Conservation (phyloP, 352 stramenopile species). For the Bremia lactucae region DNA sequence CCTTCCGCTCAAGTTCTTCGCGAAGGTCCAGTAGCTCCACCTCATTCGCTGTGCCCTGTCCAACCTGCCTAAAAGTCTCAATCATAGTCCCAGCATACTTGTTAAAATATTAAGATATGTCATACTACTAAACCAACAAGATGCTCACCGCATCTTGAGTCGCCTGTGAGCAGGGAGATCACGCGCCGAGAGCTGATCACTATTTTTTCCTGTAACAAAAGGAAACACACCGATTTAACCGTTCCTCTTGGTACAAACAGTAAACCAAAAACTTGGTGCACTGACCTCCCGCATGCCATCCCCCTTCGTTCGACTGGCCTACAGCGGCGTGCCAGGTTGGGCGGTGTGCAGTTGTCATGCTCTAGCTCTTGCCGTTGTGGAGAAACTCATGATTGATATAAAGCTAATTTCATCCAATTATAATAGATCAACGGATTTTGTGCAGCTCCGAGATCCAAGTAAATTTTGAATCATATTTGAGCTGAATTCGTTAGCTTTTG, state of each 20-base stretch:
- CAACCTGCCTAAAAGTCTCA: slow-evolving; percentile 42
- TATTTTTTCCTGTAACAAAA: slow-evolving; percentile 45
- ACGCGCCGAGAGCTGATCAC: slow-evolving; percentile 68
- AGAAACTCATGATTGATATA: too few species aligned
- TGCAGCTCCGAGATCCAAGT: too few species aligned
- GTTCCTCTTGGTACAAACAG: neutral
- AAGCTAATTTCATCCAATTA: too few species aligned
- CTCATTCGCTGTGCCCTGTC: slow-evolving; percentile 72
- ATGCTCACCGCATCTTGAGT: slow-evolving; percentile 69
- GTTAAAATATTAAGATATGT: neutral
- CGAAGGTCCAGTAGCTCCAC: slow-evolving; percentile 64
- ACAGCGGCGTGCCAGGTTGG: slow-evolving; percentile 81
- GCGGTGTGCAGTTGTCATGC: slow-evolving; percentile 80
- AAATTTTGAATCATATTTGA: too few species aligned
- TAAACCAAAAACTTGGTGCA: neutral
- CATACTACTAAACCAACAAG: neutral
- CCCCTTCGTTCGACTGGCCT: slow-evolving; percentile 77
- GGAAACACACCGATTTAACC: neutral
- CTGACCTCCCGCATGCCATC: slow-evolving; percentile 69
- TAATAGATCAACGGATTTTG: too few species aligned
- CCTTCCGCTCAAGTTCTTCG: slow-evolving; percentile 62
- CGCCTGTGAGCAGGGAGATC: slow-evolving; percentile 74
- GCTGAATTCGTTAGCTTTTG: too few species aligned
- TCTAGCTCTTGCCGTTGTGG: too few species aligned
- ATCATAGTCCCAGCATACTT: neutral